Conservation (phyloP, 257 asterid genomes). For the Solanum chilense region DNA sequence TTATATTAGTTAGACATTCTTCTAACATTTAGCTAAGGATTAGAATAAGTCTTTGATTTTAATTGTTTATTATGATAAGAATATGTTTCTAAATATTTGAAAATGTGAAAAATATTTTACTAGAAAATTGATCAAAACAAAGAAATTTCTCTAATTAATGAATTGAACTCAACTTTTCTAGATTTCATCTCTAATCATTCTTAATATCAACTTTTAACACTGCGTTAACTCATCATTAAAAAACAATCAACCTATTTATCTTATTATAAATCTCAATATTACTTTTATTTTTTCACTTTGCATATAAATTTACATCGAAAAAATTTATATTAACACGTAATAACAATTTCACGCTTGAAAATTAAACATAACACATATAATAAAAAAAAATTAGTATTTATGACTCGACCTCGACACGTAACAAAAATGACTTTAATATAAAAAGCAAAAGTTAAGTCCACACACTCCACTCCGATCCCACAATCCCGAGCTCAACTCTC, state of each 20-base stretch:
- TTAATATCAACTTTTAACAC: background rate
- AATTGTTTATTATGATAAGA: too few relatives aligned
- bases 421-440: background rate
- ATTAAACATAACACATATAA: too few relatives aligned
- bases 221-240: background rate
- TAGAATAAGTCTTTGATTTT: too few relatives aligned
- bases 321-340: background rate
- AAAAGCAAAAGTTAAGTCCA: background rate
- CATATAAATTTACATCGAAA: too few relatives aligned
- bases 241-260: background rate
- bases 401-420: accelerated
- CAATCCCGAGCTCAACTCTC: background rate
- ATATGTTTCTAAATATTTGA: too few relatives aligned
- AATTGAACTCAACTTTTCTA: background rate
- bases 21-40: too few relatives aligned
- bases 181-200: background rate
- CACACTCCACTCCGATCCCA: background rate
- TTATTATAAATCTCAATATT: too few relatives aligned
- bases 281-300: background rate
- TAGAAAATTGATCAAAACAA: too few relatives aligned
- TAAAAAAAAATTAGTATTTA: accelerated
- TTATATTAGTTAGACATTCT: too few relatives aligned
- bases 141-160: background rate
- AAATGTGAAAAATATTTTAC: too few relatives aligned
- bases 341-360: too few relatives aligned